Percentiles rank a stretch among this genome's conserved stretches.
These are phyloP conservation scores for Verruconis gallopava DNA, from an alignment of 2,329 filamentous ascomycete genomes.

Conservation along the genomic window DNA sequence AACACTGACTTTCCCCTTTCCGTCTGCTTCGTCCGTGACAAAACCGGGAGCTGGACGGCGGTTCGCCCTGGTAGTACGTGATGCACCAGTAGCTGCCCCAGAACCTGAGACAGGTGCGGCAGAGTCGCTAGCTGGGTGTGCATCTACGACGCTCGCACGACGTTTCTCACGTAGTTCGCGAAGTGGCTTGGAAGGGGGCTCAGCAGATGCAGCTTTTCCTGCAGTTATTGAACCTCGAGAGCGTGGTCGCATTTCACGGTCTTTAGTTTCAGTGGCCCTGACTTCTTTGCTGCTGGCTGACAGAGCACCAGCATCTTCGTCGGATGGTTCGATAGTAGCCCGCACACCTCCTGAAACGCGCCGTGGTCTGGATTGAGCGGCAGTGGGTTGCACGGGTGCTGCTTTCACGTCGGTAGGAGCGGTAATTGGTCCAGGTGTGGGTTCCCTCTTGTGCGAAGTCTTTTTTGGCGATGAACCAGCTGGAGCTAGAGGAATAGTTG, in stretches of 20 bases:
- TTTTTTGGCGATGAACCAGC: constrained; percentile 22
- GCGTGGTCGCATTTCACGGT: constrained; percentile 16
- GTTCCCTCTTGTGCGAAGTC: constrained; percentile 7
- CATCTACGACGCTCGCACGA: constrained; percentile 31
- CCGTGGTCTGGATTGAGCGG: constrained; percentile 21
- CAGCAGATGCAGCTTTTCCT: constrained; percentile 34
- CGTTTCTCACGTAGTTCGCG: constrained; percentile 26
- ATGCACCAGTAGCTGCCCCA: constrained; percentile 13
- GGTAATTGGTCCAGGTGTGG: constrained; percentile 11
- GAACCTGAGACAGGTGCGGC: not conserved
- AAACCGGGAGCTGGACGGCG: constrained; percentile 62
- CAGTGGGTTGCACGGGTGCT: constrained; percentile 17
- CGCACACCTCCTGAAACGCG: constrained; percentile 6
- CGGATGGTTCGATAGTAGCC: not conserved
- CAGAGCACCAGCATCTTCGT: constrained; percentile 8
- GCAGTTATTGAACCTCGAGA: constrained; percentile 16
- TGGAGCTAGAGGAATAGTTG: constrained; percentile 32
- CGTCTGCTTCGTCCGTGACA: constrained; percentile 50
- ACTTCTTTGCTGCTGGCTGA: constrained; percentile 10
- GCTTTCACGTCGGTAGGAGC: constrained; percentile 5
- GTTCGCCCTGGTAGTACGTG: constrained; percentile 37
- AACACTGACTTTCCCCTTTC: constrained; percentile 53
- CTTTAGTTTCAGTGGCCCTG: constrained; percentile 1
- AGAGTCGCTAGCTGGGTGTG: constrained; percentile 13
- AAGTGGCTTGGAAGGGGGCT: constrained; percentile 27